Percentiles rank a stretch among this genome's conserved stretches.
Conservation (phyloP, 2,329 filamentous ascomycete genomes). For the Neospermospora avenae region DNA sequence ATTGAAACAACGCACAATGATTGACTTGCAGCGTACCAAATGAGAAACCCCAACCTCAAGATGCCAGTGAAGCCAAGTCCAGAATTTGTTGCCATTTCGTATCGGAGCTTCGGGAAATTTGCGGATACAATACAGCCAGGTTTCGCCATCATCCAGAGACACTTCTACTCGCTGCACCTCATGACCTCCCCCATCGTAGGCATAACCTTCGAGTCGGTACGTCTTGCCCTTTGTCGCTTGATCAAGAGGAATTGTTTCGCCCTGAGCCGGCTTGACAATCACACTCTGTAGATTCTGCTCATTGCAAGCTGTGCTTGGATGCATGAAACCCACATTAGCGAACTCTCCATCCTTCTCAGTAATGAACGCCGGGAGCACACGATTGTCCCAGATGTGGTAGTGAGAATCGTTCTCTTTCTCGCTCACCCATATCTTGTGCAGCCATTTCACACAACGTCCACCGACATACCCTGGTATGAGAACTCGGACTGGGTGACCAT, state of each 20-base stretch:
- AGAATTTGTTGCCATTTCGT: constrained; percentile 3
- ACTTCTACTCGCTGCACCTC: constrained; percentile 48
- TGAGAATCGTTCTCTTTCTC: constrained; percentile 37
- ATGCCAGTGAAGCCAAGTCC: constrained; percentile 3
- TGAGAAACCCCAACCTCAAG: background rate
- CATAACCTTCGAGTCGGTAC: constrained; percentile 42
- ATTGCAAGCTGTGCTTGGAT: constrained; percentile 7
- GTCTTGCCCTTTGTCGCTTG: background rate
- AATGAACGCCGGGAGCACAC: constrained; percentile 3
- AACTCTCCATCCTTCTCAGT: constrained; percentile 33
- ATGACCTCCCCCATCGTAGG: constrained; percentile 49
- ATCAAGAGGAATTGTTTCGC: constrained; percentile 34
- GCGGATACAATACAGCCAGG: constrained; percentile 35
- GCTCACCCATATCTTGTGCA: constrained; percentile 41
- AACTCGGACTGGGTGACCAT: constrained; percentile 43
- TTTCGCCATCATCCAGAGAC: constrained; percentile 44
- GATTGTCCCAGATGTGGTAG: constrained; percentile 7
- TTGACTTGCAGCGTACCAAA: background rate
- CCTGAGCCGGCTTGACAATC: constrained; percentile 3
- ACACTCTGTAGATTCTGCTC: constrained; percentile 8
- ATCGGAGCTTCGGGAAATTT: constrained; percentile 1
- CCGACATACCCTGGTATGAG: constrained; percentile 44
- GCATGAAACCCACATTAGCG: constrained; percentile 2
- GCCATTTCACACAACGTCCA: constrained; percentile 47
- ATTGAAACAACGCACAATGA: background rate